Evolutionary conservation across 441 rosid species (phyloP), one percentile per base, ranked within the genome.

Genomic region (Populus hybrid): DNA sequence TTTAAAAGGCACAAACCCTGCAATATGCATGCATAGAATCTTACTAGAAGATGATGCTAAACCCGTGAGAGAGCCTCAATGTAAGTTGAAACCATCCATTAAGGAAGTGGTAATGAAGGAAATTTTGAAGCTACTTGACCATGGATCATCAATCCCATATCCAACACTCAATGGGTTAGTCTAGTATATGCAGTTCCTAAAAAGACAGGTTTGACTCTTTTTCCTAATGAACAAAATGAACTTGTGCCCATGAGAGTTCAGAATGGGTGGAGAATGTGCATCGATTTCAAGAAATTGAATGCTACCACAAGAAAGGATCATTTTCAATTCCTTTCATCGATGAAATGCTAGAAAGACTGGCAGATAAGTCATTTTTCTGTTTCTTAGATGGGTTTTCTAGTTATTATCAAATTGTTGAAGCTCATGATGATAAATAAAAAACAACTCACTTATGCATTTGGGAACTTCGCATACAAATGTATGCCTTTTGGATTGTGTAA

Each of bases 401-500:
- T 26, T 26, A 26, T 26, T 26, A 26, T 26, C 28, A 1, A 26
- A 26, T 26, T 1, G 28, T 26, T 26, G 2, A 1, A 26, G 28
- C 28, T 26, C 2, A 26, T 1, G 28, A 26, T 1, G 36, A 35
- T 8, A 1, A 35, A 6, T 7, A 35, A 35, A 69, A 69, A 1
- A 69, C 30, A 11, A 38, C 73, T 70, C 23, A 70, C 73, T 23
- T 69, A 18, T 21, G 42, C 23, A 26, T 69, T 69, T 14, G 0
- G 42, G 10, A 69, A 42, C 0, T 69, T 69, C 30, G 71, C 2
- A 11, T 28, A 35, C 21, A 0, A 20, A 18, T 4, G 21, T 14
- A 70, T 70, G 73, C 28, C 73, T 34, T 36, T 70, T 36, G 73
- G 9, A 23, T 30, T 69, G 8, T 69, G 42, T 30, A 69, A 69